Evolutionary conservation across 1,284 basidiomycete species (phyloP).

Genomic region (Microbotryomycetes sp.): DNA sequence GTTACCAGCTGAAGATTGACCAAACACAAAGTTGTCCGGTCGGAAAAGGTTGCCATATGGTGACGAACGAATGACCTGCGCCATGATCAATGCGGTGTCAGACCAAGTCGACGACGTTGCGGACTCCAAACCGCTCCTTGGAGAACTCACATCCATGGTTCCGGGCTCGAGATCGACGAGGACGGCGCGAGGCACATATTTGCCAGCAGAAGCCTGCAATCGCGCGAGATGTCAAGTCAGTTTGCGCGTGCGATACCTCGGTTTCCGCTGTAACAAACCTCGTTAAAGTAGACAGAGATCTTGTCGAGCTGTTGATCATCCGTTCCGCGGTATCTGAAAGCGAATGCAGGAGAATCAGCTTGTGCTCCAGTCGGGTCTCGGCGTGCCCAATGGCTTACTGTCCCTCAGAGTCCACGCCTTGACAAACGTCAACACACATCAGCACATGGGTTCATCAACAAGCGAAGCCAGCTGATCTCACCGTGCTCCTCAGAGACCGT

Average conservation of each 20-base stretch:
- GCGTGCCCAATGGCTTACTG: constrained; percentile 87
- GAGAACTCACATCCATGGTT: constrained; percentile 64
- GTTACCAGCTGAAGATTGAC: constrained; percentile 54
- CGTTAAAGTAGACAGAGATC: background rate
- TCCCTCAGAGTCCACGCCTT: constrained; percentile 39
- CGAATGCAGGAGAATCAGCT: constrained; percentile 46
- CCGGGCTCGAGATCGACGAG: constrained; percentile 92
- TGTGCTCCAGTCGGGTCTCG: constrained; percentile 94
- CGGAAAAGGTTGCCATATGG: constrained; percentile 51
- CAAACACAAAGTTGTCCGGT: constrained; percentile 53
- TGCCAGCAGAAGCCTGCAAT: constrained; percentile 42
- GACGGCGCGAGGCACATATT: constrained; percentile 95
- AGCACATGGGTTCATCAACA: background rate
- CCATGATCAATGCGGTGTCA: background rate
- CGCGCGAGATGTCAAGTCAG: background rate
- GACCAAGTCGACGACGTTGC: background rate
- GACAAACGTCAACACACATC: background rate
- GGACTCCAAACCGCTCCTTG: no score
- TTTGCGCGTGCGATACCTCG: background rate
- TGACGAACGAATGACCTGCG: constrained; percentile 57
- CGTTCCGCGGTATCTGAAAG: background rate
- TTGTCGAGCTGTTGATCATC: background rate
- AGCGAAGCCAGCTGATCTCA: constrained; percentile 40
- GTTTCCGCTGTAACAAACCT: background rate
- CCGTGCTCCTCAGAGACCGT: constrained; percentile 91